Conservation (phyloP, 306 rosid genomes). For the Echinosophora koreensis region DNA sequence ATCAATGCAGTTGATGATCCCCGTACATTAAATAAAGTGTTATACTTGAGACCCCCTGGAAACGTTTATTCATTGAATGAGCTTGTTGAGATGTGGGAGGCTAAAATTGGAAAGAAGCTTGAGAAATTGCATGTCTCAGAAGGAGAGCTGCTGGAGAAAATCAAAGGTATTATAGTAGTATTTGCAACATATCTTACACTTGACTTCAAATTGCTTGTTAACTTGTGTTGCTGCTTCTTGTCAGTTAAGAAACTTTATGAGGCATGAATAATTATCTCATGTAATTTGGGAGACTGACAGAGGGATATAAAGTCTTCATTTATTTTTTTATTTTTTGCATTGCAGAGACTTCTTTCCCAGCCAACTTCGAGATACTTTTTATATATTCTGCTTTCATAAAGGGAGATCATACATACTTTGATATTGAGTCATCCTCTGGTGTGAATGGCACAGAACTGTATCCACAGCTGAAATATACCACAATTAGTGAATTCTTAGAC, state of each 20-base stretch:
- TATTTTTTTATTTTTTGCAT: slow-evolving; percentile 13
- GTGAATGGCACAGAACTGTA: slow-evolving; percentile 71
- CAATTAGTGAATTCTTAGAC: slow-evolving; percentile 70
- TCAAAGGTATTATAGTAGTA: slow-evolving; percentile 60
- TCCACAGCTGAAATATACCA: slow-evolving; percentile 68
- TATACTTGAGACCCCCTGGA: slow-evolving; percentile 80
- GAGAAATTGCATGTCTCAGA: slow-evolving; percentile 64
- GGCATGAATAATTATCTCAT: slow-evolving; percentile 7
- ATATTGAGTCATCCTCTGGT: slow-evolving; percentile 62
- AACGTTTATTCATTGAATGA: slow-evolving; percentile 73
- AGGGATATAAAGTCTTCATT: not conserved
- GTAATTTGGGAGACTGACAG: not conserved
- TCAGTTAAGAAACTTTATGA: not conserved
- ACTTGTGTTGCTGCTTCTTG: slow-evolving; percentile 20
- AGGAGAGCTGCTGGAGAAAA: slow-evolving; percentile 65
- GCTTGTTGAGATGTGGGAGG: slow-evolving; percentile 78
- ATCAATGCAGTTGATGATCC: slow-evolving; percentile 80
- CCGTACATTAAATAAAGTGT: slow-evolving; percentile 65
- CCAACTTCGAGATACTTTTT: slow-evolving; percentile 62
- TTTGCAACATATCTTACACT: not conserved
- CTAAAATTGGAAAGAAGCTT: slow-evolving; percentile 75
- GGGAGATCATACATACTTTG: slow-evolving; percentile 87
- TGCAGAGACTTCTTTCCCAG: slow-evolving; percentile 78
- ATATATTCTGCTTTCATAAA: slow-evolving; percentile 82
- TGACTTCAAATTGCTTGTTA: slow-evolving; percentile 9